phyloP scores from a whole-genome alignment of 108 stramenopile species.

The Cyclotella kingstonii region DNA sequence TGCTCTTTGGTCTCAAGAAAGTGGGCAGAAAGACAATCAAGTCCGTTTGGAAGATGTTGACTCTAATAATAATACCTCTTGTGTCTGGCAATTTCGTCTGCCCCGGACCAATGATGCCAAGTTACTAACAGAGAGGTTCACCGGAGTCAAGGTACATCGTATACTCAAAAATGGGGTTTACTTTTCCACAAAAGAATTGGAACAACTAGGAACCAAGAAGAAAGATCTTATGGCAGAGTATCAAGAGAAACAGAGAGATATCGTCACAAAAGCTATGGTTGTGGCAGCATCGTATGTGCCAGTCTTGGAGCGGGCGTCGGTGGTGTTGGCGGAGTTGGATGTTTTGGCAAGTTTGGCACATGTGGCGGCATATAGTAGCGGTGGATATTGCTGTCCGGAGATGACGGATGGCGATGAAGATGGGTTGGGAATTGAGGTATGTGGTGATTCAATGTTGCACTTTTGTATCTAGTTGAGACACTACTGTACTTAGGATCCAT shows the following conservation, averaged over 20 bases:
- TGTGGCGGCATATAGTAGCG: constrained; percentile 81
- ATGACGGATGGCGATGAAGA: constrained; percentile 84
- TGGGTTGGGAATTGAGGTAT: constrained; percentile 74
- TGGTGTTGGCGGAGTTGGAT: constrained; percentile 76
- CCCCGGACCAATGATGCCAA: constrained; percentile 76
- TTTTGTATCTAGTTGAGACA: neutral
- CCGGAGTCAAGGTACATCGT: constrained; percentile 60
- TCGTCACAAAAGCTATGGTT: constrained; percentile 78
- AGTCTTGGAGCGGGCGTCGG: constrained; percentile 71
- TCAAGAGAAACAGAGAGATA: constrained; percentile 60
- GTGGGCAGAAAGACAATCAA: constrained; percentile 44
- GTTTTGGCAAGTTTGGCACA: constrained; percentile 81
- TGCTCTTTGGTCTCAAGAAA: constrained; percentile 55
- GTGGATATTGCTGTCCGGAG: constrained; percentile 85
- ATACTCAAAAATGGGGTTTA: constrained; percentile 95
- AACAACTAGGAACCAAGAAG: constrained; percentile 57
- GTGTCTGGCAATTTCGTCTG: constrained; percentile 76
- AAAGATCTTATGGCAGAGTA: constrained; percentile 70
- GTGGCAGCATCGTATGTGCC: constrained; percentile 83
- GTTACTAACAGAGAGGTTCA: constrained; percentile 36
- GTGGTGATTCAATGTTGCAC: constrained; percentile 1
- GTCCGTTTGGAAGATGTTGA: constrained; percentile 68
- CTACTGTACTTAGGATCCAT: neutral
- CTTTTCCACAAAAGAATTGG: constrained; percentile 83
- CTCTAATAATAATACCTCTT: constrained; percentile 42